Conservation (phyloP, 1,284 basidiomycete species). For the Trichosporon inkin region DNA sequence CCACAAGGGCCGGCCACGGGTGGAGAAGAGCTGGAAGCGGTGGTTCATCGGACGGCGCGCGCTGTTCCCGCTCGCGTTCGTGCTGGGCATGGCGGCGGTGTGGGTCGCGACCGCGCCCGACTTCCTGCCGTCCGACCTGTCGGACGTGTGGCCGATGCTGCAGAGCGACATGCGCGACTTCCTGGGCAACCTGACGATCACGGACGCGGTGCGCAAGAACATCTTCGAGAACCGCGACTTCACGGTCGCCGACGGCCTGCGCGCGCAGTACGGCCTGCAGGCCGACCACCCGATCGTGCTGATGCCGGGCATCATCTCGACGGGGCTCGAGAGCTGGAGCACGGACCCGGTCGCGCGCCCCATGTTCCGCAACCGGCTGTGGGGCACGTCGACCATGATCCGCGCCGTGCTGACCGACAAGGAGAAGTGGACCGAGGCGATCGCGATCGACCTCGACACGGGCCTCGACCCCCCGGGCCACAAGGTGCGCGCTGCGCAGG, state of each 20-base stretch:
- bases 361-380: slow-evolving; percentile 51
- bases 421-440: slow-evolving; percentile 79
- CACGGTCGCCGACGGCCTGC: slow-evolving; percentile 69
- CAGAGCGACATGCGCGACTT: slow-evolving; percentile 41
- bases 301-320: slow-evolving; percentile 62
- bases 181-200: slow-evolving; percentile 37
- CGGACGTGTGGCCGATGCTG: slow-evolving; percentile 34
- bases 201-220: slow-evolving; percentile 55
- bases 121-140: slow-evolving; percentile 26
- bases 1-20: slow-evolving; percentile 23
- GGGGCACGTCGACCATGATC: slow-evolving; percentile 60
- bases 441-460: slow-evolving; percentile 85
- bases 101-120: slow-evolving; percentile 23
- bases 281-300: slow-evolving; percentile 75
- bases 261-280: slow-evolving; percentile 59
- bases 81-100: slow-evolving; percentile 20
- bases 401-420: slow-evolving; percentile 60
- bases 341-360: slow-evolving; percentile 37
- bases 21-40: slow-evolving; percentile 22
- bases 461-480: slow-evolving; percentile 86
- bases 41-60: slow-evolving; percentile 32
- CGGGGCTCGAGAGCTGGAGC: slow-evolving; percentile 49
- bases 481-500: slow-evolving; percentile 88
- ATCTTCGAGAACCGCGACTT: slow-evolving; percentile 75
- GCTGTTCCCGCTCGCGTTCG: slow-evolving; percentile 15